Evolutionary conservation across 2,329 filamentous ascomycete genomes (phyloP).

Genomic region (Colletotrichum euphorbiae): DNA sequence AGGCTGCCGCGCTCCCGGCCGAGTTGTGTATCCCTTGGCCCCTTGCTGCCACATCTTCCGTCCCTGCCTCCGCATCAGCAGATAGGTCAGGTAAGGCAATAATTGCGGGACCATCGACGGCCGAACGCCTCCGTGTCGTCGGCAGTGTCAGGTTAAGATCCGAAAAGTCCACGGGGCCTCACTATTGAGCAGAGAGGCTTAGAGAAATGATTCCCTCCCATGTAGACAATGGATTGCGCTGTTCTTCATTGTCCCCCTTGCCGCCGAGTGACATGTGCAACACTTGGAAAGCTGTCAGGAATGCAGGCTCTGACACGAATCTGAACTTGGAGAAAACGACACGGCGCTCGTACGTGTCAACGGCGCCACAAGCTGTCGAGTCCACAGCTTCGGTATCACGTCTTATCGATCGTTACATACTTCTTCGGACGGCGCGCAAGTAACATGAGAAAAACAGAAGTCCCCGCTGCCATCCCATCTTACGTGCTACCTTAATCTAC

Average conservation of each 20-base stretch:
- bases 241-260: no score
- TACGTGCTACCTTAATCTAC: not conserved
- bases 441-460: constrained; percentile 6
- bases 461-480: constrained; percentile 7
- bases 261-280: no score
- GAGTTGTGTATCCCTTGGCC: constrained; percentile 11
- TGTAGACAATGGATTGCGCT: not conserved
- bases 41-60: not conserved
- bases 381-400: not conserved
- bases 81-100: not conserved
- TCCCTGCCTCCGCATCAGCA: not conserved
- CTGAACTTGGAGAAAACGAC: not conserved
- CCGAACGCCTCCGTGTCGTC: constrained; percentile 6
- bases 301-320: no score
- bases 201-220: not conserved
- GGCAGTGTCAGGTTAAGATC: constrained; percentile 1
- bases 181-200: not conserved
- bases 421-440: not conserved
- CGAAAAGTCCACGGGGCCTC: not conserved
- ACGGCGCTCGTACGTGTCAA: constrained; percentile 1
- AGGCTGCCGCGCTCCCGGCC: constrained; percentile 14
- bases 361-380: constrained; percentile 5
- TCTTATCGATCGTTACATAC: not conserved
- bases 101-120: not conserved
- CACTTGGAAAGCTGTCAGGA: not conserved